Conservation (phyloP, 2,329 filamentous ascomycete species). For the Cladophialophora yegresii region DNA sequence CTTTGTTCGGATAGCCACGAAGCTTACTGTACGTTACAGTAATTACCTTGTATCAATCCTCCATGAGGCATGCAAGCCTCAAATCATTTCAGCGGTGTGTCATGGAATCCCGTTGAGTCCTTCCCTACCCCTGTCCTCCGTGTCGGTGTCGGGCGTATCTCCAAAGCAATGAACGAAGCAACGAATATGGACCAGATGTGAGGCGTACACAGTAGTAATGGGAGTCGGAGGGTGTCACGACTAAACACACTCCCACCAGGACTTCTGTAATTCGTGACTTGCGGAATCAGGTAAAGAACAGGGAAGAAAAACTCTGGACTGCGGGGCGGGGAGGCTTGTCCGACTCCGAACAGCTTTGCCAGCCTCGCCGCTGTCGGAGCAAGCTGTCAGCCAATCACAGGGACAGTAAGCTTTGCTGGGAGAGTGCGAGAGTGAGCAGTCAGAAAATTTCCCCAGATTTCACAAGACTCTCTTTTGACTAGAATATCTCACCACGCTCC, state of each 20-base stretch:
- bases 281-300: not conserved
- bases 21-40: no score
- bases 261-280: no score
- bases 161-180: not conserved
- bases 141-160: no score
- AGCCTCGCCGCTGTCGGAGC: slow-evolving; percentile 17
- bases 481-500: slow-evolving; percentile 12
- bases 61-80: no score
- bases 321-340: slow-evolving; percentile 14
- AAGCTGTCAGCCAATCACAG: not conserved
- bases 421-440: not conserved
- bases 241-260: no score
- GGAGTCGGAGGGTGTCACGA: no score
- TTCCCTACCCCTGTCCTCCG: no score
- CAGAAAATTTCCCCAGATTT: slow-evolving; percentile 29
- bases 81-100: no score
- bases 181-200: not conserved
- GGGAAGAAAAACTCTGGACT: not conserved
- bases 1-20: no score
- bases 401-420: not conserved
- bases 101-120: no score
- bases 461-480: slow-evolving; percentile 6
- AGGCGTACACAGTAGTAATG: not conserved
- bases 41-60: no score
- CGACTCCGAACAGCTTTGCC: not conserved